phyloP scores from a whole-genome alignment of 2,329 filamentous ascomycete species.

The Xylariaceae sp. region DNA sequence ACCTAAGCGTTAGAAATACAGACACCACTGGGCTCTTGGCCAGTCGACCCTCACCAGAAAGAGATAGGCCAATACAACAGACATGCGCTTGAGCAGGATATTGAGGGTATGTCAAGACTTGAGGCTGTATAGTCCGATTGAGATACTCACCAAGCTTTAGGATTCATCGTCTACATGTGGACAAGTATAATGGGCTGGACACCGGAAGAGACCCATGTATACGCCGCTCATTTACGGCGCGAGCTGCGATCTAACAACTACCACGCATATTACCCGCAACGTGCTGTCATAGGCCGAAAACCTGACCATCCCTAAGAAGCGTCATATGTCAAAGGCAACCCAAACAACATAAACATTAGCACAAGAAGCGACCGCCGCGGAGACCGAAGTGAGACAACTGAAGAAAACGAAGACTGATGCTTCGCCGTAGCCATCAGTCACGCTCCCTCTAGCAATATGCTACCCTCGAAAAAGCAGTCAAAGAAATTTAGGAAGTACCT shows the following conservation, averaged over 20 bases:
- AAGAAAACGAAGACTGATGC: too few relatives aligned
- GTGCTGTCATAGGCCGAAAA: conserved; percentile 26
- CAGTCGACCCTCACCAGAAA: conserved; percentile 33
- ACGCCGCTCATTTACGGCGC: conserved; percentile 26
- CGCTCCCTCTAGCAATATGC: too few relatives aligned
- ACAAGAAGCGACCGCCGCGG: too few relatives aligned
- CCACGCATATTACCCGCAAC: conserved; percentile 25
- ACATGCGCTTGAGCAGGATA: conserved; percentile 29
- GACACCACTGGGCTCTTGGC: conserved; percentile 39
- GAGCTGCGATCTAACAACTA: conserved; percentile 22
- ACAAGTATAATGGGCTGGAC: conserved; percentile 24
- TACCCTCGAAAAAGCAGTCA: too few relatives aligned
- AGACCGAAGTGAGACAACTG: too few relatives aligned
- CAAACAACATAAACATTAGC: too few relatives aligned
- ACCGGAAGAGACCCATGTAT: conserved; percentile 27
- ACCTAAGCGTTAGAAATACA: conserved; percentile 10
- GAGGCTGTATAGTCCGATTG: neutral
- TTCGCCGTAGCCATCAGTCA: too few relatives aligned
- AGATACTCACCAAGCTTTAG: conserved; percentile 7
- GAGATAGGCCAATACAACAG: conserved; percentile 35
- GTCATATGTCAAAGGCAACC: too few relatives aligned
- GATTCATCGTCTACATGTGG: conserved; percentile 28
- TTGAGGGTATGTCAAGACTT: conserved; percentile 26
- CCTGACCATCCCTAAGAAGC: conserved; percentile 10
- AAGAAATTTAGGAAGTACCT: too few relatives aligned